Conservation (phyloP, 73 alveolate species). For the Uronychia binucleata region DNA sequence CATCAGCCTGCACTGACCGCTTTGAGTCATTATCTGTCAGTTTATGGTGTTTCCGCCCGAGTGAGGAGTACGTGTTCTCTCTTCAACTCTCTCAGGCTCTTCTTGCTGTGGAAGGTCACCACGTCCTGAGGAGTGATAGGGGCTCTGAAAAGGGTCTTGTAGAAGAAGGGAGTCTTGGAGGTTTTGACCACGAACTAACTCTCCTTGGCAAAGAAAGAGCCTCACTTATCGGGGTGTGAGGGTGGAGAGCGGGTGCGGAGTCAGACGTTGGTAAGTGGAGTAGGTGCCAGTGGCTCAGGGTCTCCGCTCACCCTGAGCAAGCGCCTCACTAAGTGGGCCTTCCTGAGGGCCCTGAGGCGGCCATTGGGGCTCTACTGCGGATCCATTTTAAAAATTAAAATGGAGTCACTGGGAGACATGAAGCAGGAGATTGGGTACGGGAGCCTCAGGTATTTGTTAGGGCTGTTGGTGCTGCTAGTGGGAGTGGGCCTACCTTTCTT, state of each 20-base stretch:
- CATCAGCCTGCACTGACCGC: too few relatives aligned
- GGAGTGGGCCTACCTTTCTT: not conserved
- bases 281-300: not conserved
- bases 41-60: not conserved
- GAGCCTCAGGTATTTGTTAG: not conserved
- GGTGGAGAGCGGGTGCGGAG: not conserved
- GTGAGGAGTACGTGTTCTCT: not conserved
- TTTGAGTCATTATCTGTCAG: not conserved
- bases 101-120: not conserved
- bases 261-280: not conserved
- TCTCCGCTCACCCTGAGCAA: not conserved
- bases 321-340: not conserved
- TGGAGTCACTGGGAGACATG: not conserved
- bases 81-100: not conserved
- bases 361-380: not conserved
- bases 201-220: not conserved
- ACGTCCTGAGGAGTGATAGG: not conserved
- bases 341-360: not conserved
- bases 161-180: not conserved
- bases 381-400: not conserved
- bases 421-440: not conserved
- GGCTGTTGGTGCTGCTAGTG: not conserved
- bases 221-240: not conserved
- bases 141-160: not conserved
- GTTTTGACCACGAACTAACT: not conserved